Conservation (phyloP, 345 rosid genomes). For the Triadica sebifera region DNA sequence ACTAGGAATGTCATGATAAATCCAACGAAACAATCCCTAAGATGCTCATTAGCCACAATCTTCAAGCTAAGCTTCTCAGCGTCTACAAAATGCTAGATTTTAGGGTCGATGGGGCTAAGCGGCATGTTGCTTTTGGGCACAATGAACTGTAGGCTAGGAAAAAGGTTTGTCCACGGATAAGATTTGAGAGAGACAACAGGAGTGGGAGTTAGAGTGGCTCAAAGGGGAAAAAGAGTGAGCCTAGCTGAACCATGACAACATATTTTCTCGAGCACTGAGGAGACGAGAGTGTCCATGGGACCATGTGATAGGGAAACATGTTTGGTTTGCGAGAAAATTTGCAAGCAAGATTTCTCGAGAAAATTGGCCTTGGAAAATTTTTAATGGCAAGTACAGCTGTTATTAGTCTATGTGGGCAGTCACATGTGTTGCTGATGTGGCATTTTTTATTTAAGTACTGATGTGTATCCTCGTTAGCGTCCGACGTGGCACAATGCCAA, state of each 20-base stretch:
- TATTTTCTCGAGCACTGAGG: constrained; percentile 61
- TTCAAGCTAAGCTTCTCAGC: constrained; percentile 51
- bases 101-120: constrained; percentile 28
- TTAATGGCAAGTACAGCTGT: too few species aligned
- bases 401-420: too few species aligned
- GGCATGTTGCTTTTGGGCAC: constrained; percentile 24
- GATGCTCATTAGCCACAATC: constrained; percentile 53
- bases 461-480: too few species aligned
- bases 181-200: constrained; percentile 33
- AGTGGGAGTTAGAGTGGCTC: constrained; percentile 9
- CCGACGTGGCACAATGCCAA: too few species aligned
- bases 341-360: too few species aligned
- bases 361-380: not conserved
- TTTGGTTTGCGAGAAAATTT: constrained; percentile 9
- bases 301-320: not conserved
- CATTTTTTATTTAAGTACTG: too few species aligned
- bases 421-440: too few species aligned
- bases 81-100: constrained; percentile 44
- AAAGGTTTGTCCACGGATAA: constrained; percentile 56
- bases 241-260: constrained; percentile 56
- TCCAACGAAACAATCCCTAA: constrained; percentile 62
- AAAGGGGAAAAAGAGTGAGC: constrained; percentile 24
- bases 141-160: constrained; percentile 53
- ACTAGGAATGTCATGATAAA: constrained; percentile 49
- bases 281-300: constrained; percentile 53